Base-by-base conservation (phyloP, 805 yeast species). In the Lipomyces oligophaga region DNA sequence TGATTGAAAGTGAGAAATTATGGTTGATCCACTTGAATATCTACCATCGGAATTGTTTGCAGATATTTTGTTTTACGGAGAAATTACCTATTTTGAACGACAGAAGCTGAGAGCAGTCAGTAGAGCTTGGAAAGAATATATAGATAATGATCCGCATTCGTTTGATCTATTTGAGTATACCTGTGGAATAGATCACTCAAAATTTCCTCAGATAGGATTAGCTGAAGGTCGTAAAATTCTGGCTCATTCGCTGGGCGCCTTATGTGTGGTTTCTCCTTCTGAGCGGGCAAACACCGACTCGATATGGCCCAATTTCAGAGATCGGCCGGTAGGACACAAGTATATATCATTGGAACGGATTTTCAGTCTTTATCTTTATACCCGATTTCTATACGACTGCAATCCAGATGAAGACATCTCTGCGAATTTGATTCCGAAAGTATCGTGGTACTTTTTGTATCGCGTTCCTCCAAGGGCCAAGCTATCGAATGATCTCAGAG, bases 401-500 rank as follows among this genome's bases (percentile, higher is more conserved):
- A n/a, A 21, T 5, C 33, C 22, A 31, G 5, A 27, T 13, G 6
- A 21, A 15, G 16, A 36, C 43, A 13, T 33, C 38, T 3, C 37
- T 5, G 37, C 37, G 7, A 43, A 43, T 24, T 27, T 43, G 20
- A 31, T 43, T 6, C 47, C 47, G 5, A 11, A 16, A n/a, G 31
- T 31, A 13, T 25, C 20, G n/a, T 43, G 42, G 47, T 42, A 26
- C 18, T 38, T 37, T 30, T 30, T 32, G 32, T 43, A 43, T 31
- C 25, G 31, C 16, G 47, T 43, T 11, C 47, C 47, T n/a, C 36
- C 30, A 6, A 24, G 21, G n/a, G 42, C 47, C 10, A 39, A 38
- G 5, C 11, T 10, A 10, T 43, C 47, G 3, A 19, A 22, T 24
- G 37, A 43, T 24, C 28, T 43, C 13, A 13, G 33, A 19, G 47